Percentiles rank a stretch among this genome's conserved stretches.
Evolutionary conservation across 1,284 basidiomycete genomes (phyloP).

Genomic region (Cyathus olla): DNA sequence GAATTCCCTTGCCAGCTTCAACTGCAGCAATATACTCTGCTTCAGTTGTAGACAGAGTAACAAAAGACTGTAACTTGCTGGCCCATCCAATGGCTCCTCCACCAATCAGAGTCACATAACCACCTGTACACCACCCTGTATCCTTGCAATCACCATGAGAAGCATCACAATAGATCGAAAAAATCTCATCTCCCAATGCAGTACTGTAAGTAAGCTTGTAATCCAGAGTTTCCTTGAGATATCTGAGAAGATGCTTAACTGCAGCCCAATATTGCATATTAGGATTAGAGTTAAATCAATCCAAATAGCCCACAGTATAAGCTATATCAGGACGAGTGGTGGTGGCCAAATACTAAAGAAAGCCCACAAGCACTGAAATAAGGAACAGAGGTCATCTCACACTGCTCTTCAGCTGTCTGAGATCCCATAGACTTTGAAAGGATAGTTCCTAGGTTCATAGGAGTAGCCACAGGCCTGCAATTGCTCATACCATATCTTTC

Average conservation of each 20-base stretch:
- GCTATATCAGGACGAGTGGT: conserved; percentile 49
- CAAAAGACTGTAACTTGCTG: conserved; percentile 11
- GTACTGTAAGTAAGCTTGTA: conserved; percentile 20
- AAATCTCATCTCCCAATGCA: conserved; percentile 7
- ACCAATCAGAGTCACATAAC: conserved; percentile 3
- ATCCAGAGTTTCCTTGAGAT: conserved; percentile 40
- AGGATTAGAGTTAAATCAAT: conserved; percentile 40
- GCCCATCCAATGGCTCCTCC: not conserved
- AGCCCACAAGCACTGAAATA: conserved; percentile 43
- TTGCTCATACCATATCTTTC: conserved; percentile 37
- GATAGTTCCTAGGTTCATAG: conserved; percentile 33
- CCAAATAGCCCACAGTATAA: conserved; percentile 40
- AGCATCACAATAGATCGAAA: conserved; percentile 28
- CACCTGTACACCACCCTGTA: conserved; percentile 7
- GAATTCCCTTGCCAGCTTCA: conserved; percentile 8
- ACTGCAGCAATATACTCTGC: conserved; percentile 13
- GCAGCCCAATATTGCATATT: conserved; percentile 41
- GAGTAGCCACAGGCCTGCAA: conserved; percentile 40
- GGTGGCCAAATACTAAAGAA: conserved; percentile 43
- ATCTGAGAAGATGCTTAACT: conserved; percentile 44
- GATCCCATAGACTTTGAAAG: conserved; percentile 17
- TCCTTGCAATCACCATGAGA: conserved; percentile 31
- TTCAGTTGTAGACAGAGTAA: conserved; percentile 13
- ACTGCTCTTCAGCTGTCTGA: conserved; percentile 18
- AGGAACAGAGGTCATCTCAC: conserved; percentile 31